phyloP scores from a whole-genome alignment of 495 filamentous ascomycete genomes.

The Thermochaetoides thermophila region DNA sequence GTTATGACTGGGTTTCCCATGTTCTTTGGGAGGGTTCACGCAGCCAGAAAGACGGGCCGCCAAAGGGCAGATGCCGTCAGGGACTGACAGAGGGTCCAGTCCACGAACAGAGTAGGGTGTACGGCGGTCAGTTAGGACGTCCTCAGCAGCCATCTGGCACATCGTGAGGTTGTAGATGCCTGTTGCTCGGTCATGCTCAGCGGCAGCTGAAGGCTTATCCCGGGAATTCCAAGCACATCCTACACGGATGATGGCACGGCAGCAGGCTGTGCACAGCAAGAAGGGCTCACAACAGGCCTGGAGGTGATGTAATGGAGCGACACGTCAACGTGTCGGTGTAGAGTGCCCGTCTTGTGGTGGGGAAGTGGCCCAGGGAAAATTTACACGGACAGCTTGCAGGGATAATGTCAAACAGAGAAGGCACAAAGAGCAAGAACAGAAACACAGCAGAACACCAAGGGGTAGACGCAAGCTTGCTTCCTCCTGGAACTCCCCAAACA shows the following conservation, averaged over 20 bases:
- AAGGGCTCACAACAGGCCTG: constrained; percentile 12
- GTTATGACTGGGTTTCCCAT: constrained; percentile 16
- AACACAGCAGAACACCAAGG: constrained; percentile 7
- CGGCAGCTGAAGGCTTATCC: neutral
- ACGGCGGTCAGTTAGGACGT: no score
- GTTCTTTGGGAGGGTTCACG: constrained; percentile 9
- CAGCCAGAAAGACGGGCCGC: constrained; percentile 5
- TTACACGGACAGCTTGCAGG: constrained; percentile 16
- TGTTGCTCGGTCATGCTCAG: neutral
- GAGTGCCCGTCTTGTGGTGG: constrained; percentile 1
- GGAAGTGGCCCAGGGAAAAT: constrained; percentile 2
- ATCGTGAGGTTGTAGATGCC: neutral
- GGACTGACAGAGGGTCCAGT: no score
- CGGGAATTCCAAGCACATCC: constrained; percentile 1
- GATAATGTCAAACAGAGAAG: constrained; percentile 16
- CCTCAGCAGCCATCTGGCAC: no score
- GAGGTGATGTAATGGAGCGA: constrained; percentile 13
- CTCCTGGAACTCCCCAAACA: constrained; percentile 6
- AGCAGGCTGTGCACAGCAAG: constrained; percentile 12
- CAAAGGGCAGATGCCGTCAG: no score
- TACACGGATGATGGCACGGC: constrained; percentile 1
- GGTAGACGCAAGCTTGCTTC: constrained; percentile 7
- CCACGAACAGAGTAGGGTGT: no score
- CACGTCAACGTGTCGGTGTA: constrained; percentile 23
- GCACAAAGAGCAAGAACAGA: constrained; percentile 9